phyloP scores from a whole-genome alignment of 129 eudicot genomes.

The Flaveria ramosissima region DNA sequence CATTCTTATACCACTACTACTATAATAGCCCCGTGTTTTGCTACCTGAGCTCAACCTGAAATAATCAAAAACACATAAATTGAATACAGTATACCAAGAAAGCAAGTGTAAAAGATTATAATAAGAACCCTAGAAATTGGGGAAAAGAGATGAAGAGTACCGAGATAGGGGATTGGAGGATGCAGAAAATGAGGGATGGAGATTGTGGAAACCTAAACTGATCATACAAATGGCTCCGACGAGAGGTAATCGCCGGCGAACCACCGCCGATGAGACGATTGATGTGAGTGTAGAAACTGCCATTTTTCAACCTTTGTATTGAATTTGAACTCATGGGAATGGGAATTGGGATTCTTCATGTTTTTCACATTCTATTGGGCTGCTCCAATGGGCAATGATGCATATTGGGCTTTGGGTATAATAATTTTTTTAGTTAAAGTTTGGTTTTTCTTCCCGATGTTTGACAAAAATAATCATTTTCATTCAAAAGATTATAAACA shows the following conservation, averaged over 20 bases:
- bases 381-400: no score
- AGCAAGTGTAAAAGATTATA: neutral
- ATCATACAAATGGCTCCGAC: slow-evolving; percentile 89
- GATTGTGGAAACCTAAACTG: slow-evolving; percentile 64
- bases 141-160: slow-evolving; percentile 28
- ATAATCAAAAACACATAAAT: neutral
- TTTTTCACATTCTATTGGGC: no score
- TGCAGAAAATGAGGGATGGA: slow-evolving; percentile 53
- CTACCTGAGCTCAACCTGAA: slow-evolving; percentile 50
- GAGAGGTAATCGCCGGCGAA: slow-evolving; percentile 70
- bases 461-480: no score
- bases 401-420: no score
- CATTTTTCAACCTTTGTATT: slow-evolving; percentile 22
- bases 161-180: slow-evolving; percentile 43
- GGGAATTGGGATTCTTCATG: no score
- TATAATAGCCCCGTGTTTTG: slow-evolving; percentile 39
- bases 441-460: no score
- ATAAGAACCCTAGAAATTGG: slow-evolving; percentile 25
- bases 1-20: slow-evolving; percentile 49
- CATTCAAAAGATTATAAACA: no score
- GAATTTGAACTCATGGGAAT: no score
- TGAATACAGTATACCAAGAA: neutral
- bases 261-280: slow-evolving; percentile 45
- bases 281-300: slow-evolving; percentile 39
- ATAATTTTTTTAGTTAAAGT: no score